Conservation (phyloP, 768 basidiomycete species). For the Pholiota molesta region DNA sequence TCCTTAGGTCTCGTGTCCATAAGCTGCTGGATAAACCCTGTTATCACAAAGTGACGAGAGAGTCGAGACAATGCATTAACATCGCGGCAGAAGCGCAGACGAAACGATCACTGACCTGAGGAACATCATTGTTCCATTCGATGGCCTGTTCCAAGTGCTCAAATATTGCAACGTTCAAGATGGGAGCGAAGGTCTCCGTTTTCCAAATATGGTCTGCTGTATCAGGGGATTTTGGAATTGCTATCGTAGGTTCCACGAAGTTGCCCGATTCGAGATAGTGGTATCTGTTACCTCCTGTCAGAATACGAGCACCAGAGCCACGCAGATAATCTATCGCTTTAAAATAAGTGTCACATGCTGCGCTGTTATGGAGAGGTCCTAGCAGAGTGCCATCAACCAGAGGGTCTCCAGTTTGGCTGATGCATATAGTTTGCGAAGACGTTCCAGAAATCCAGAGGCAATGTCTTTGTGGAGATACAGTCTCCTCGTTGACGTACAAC, state of each 20-base stretch:
- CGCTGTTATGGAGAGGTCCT: slow-evolving; percentile 82
- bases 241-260: slow-evolving; percentile 89
- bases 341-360: slow-evolving; percentile 68
- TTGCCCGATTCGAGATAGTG: slow-evolving; percentile 65
- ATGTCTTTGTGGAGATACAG: slow-evolving; percentile 86
- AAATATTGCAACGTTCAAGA: slow-evolving; percentile 85
- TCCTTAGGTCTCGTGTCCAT: slow-evolving; percentile 85
- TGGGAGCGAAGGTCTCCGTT: slow-evolving; percentile 87
- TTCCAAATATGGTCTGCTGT: slow-evolving; percentile 66
- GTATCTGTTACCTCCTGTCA: slow-evolving; percentile 71
- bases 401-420: slow-evolving; percentile 81
- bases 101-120: slow-evolving; percentile 50
- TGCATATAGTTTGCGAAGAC: slow-evolving; percentile 73
- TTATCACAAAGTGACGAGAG: slow-evolving; percentile 8
- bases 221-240: slow-evolving; percentile 63
- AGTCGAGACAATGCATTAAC: slow-evolving; percentile 2
- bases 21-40: slow-evolving; percentile 88
- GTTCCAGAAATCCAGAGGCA: slow-evolving; percentile 73
- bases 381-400: slow-evolving; percentile 72
- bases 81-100: slow-evolving; percentile 15
- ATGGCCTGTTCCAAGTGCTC: slow-evolving; percentile 88
- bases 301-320: slow-evolving; percentile 70
- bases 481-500: slow-evolving; percentile 92
- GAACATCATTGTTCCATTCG: slow-evolving; percentile 87
- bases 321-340: slow-evolving; percentile 63